Evolutionary conservation across 1,284 basidiomycete genomes (phyloP), one percentile per base, ranked within the genome.

Genomic region (Pseudozyma thailandica): DNA sequence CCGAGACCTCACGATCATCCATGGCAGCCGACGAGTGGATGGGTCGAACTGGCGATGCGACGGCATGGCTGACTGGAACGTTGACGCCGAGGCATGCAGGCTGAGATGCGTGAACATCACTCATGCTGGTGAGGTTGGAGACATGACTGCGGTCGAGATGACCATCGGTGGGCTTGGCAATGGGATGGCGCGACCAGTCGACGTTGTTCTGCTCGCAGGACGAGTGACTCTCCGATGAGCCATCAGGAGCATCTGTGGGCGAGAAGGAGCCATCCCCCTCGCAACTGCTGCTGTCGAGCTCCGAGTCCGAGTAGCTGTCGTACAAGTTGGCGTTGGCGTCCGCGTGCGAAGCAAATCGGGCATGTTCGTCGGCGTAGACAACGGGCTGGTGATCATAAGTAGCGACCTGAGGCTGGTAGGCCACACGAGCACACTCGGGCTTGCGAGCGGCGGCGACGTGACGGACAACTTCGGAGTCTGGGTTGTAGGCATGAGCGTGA

Each of bases 261-360:
- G 59, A 63, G 44, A 54, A 69, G 44, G 65, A 58, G 21, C 59
- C 65, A 16, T 63, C 65, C 13, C 59, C 65, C 51, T 70, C 65
- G 51, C 65, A 58, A 25, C 65, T 70, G 59, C 65, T 70, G 52
- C 54, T 70, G 55, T 70, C 65, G 41, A 51, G 55, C 47, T 70
- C 65, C 39, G 65, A 63, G 45, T 63, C 65, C 30, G 65, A 63
- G 55, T 63, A 70, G 43, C 44, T 55, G 23, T 62, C 65, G 55
- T 63, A 70, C 28, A 44, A 47, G 18, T 41, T 37, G 23, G 54
- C 23, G 18, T 54, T 21, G 28, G 46, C 44, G 42, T 58, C 55
- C 33, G 39, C 51, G 15, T 55, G 59, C 31, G 50, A 20, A n/a
- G 50, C 45, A 27, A 50, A 57, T 26, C 41, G 27, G 10, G 13